Evolutionary conservation across 192 early-diverging fungal genomes (phyloP).

Genomic region (Coemansia sp.): DNA sequence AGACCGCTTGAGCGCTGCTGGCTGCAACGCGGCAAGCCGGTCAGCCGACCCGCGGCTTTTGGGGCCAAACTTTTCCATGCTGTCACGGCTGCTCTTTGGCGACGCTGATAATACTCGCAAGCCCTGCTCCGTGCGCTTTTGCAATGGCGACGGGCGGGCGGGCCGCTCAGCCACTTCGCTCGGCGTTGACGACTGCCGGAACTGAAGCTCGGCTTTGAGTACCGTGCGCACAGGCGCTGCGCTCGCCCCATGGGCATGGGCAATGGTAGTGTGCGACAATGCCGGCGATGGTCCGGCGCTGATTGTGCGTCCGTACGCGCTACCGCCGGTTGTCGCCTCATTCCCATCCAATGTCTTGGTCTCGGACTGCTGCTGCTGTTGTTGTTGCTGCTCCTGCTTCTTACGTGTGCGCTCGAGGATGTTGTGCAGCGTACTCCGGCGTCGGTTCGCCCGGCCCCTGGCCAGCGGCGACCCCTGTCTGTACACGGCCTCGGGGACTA

Average conservation of each 20-base stretch:
- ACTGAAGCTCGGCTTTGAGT: conserved; percentile 49
- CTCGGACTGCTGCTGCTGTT: conserved; percentile 11
- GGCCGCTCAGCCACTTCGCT: conserved; percentile 11
- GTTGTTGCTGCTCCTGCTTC: conserved; percentile 18
- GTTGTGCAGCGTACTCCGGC: conserved; percentile 45
- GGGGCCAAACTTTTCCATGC: conserved; percentile 41
- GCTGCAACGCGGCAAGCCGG: conserved; percentile 25
- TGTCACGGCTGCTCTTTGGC: conserved; percentile 34
- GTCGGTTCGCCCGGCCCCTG: conserved; percentile 32
- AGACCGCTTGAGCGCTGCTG: conserved; percentile 17
- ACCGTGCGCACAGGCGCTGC: conserved; percentile 29
- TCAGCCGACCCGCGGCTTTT: conserved; percentile 38
- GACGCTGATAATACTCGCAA: conserved; percentile 14
- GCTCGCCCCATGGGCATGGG: not conserved
- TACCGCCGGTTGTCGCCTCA: not conserved
- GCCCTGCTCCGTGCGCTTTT: conserved; percentile 38
- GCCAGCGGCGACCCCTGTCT: conserved; percentile 28
- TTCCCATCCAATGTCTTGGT: conserved; percentile 1
- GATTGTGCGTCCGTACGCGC: conserved; percentile 5
- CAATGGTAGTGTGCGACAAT: not conserved
- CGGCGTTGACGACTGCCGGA: conserved; percentile 22
- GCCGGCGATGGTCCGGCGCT: conserved; percentile 9
- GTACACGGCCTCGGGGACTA: conserved; percentile 27
- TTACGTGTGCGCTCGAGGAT: conserved; percentile 47
- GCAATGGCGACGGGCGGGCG: conserved; percentile 34